Evolutionary conservation across 192 early-diverging fungal species (phyloP).

Genomic region (Glomus cerebriforme): DNA sequence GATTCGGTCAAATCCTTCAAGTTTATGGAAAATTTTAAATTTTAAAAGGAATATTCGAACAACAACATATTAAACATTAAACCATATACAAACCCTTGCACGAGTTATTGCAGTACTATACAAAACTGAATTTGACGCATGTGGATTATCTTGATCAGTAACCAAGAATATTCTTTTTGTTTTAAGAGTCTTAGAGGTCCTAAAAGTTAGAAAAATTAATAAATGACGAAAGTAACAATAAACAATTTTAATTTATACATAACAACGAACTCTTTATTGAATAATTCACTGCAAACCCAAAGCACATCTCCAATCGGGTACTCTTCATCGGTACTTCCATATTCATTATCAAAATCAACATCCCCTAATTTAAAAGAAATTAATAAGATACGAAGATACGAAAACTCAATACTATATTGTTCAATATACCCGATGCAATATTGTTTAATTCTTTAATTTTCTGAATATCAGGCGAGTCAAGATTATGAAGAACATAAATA

Average conservation of each 20-base stretch:
- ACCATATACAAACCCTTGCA: conserved; percentile 46
- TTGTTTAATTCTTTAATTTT: conserved; percentile 62
- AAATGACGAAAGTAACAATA: neutral
- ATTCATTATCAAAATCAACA: conserved; percentile 47
- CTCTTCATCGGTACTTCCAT: conserved; percentile 50
- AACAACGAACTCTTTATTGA: neutral
- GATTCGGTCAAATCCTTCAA: conserved; percentile 53
- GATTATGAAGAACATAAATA: conserved; percentile 62
- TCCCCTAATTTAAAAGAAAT: neutral
- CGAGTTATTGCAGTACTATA: conserved; percentile 56
- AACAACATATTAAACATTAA: neutral
- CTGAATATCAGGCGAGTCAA: conserved; percentile 61
- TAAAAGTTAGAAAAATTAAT: neutral
- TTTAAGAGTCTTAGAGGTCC: conserved; percentile 45
- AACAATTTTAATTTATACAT: neutral
- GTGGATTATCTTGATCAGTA: conserved; percentile 70
- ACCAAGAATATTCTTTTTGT: conserved; percentile 72
- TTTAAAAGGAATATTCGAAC: neutral
- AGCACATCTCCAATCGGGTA: conserved; percentile 66
- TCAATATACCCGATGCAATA: conserved; percentile 53
- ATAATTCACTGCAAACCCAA: conserved; percentile 41
- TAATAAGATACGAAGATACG: neutral
- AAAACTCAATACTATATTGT: conserved; percentile 34
- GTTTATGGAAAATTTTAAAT: neutral
- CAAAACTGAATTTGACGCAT: conserved; percentile 46